Base-by-base conservation (phyloP, 345 rosid genomes). In the Stellera chamaejasme region DNA sequence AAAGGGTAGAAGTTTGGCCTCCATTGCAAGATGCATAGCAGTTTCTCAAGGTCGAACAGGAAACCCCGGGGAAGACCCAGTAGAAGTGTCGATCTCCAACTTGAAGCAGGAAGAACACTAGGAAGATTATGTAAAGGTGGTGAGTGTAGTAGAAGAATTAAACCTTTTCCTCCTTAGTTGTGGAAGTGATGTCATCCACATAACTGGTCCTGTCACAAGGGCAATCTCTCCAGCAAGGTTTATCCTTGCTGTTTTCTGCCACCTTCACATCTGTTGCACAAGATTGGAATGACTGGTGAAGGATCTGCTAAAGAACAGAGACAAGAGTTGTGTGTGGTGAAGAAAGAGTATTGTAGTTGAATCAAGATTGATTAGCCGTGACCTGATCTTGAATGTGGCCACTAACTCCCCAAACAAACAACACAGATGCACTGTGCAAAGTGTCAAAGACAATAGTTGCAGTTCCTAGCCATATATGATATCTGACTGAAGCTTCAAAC, bases 11-110 rank as follows among this genome's bases (percentile, higher is more conserved):
- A 25, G 79, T 72, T 70, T 63, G 90, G 82, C 45, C 82, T 72
- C 54, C 96, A 87, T 59, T 90, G 90, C 43, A 82, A 64, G 47
- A 81, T 75, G 43, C 93, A 67, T 44, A 87, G 82, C 36, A 78
- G 66, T 72, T 84, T 90, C 68, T 90, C 97, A 5, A 90, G 73
- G 50, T 79, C 81, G 46, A 82, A 90, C 60, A 87, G 83, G 62
- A 90, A 54, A 90, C 63, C 13, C 95, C 96, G 27, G 87, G 76
- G 55, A 90, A 73, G 43, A 87, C 76, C 63, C 62, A 59, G 43
- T 87, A 90, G 69, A 87, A 82, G 71, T 90, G 97, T 27, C 96
- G 72, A 67, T 90, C 96, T 53, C 96, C 97, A 11, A 71, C 84
- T 75, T 90, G 97, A 65, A 90, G 77, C 81, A 90, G 61, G 84